These are phyloP conservation scores for Pelargonium myrrhifolium DNA, from an alignment of 441 rosid species.

Conservation along the genomic window DNA sequence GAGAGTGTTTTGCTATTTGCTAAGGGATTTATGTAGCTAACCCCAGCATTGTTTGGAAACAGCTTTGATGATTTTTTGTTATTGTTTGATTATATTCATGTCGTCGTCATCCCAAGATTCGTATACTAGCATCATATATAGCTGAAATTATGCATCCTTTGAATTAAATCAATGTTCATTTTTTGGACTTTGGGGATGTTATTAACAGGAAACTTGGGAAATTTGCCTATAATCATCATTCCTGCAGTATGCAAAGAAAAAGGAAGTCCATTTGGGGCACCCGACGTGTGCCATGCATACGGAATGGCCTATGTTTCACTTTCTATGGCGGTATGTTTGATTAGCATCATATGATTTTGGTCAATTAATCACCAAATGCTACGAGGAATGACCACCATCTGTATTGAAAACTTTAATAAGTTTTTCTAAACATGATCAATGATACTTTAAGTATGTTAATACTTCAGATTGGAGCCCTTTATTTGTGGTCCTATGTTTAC, in stretches of 20 bases:
- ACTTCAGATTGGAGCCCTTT: slow-evolving; percentile 68
- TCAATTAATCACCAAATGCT: neutral
- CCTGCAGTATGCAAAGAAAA: slow-evolving; percentile 79
- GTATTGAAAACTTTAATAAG: neutral
- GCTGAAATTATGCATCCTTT: neutral
- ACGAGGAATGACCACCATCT: neutral
- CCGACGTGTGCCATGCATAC: slow-evolving; percentile 41
- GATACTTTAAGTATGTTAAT: neutral
- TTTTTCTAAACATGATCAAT: neutral
- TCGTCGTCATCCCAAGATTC: too few species aligned
- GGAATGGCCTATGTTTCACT: slow-evolving; percentile 73
- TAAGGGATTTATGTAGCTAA: too few species aligned
- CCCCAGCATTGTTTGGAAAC: too few species aligned
- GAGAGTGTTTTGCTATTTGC: too few species aligned
- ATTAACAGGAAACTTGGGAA: slow-evolving; percentile 62
- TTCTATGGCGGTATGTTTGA: slow-evolving; percentile 66
- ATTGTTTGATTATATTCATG: too few species aligned
- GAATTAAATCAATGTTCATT: neutral
- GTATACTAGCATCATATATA: neutral
- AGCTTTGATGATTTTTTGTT: too few species aligned
- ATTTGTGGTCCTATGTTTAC: slow-evolving; percentile 73
- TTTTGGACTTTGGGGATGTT: slow-evolving; percentile 4
- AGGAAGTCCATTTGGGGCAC: slow-evolving; percentile 73
- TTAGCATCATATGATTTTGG: neutral
- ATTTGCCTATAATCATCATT: slow-evolving; percentile 64